Percentiles rank a stretch among this genome's conserved stretches.
phyloP scores from a whole-genome alignment of 345 rosid species.

The Gossypium thurberi region DNA sequence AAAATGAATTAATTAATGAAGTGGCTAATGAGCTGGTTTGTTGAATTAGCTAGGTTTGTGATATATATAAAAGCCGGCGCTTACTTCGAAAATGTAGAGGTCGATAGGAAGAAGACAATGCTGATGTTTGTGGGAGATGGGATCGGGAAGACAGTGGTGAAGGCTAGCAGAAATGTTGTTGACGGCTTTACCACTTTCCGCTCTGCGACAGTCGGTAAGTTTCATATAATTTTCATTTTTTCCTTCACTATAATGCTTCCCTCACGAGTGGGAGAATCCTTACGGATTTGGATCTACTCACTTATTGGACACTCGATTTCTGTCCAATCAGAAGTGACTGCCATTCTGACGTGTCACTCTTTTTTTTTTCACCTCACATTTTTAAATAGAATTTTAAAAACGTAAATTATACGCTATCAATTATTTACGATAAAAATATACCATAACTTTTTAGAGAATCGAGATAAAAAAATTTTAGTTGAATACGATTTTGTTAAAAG shows the following conservation, averaged over 20 bases:
- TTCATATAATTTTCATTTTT: background rate
- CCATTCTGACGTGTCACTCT: too few relatives aligned
- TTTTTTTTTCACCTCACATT: too few relatives aligned
- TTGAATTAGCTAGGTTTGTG: constrained; percentile 42
- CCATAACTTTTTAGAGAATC: too few relatives aligned
- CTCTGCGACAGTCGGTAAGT: constrained; percentile 83
- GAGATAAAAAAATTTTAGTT: too few relatives aligned
- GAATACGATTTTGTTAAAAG: too few relatives aligned
- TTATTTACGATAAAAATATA: too few relatives aligned
- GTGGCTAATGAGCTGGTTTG: background rate
- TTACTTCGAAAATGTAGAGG: constrained; percentile 70
- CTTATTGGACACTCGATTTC: too few relatives aligned
- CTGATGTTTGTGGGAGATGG: constrained; percentile 82
- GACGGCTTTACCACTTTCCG: constrained; percentile 81
- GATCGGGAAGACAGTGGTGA: constrained; percentile 60
- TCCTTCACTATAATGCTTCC: too few relatives aligned
- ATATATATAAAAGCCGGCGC: constrained; percentile 66
- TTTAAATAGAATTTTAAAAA: too few relatives aligned
- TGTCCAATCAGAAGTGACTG: too few relatives aligned
- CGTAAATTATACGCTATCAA: too few relatives aligned
- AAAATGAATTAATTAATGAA: background rate
- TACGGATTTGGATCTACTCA: background rate
- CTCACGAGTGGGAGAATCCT: background rate
- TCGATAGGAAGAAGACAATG: constrained; percentile 41
- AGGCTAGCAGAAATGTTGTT: constrained; percentile 43